phyloP scores from a whole-genome alignment of 352 stramenopile genomes.

The Phytopythium cucurbitacearum region DNA sequence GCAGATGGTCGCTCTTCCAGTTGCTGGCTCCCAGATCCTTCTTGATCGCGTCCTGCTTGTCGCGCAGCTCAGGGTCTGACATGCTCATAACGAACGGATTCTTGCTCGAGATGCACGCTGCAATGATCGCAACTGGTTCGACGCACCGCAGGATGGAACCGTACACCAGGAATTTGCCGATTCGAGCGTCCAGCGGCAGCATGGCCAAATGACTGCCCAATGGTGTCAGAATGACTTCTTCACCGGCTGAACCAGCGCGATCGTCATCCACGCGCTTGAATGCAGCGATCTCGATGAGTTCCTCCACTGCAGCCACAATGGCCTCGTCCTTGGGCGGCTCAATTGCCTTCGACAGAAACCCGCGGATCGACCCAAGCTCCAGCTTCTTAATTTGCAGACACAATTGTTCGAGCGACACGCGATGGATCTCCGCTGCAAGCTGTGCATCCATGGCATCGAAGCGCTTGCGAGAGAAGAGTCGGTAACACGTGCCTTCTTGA shows the following conservation, averaged over 20 bases:
- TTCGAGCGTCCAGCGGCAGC: slow-evolving; percentile 80
- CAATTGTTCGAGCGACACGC: slow-evolving; percentile 80
- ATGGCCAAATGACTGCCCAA: slow-evolving; percentile 88
- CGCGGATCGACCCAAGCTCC: slow-evolving; percentile 63
- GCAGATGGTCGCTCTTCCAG: slow-evolving; percentile 77
- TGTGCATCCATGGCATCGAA: slow-evolving; percentile 66
- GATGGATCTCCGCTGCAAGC: slow-evolving; percentile 85
- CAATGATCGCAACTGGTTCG: slow-evolving; percentile 79
- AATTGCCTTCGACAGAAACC: slow-evolving; percentile 80
- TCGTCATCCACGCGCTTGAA: slow-evolving; percentile 41
- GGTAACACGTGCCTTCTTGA: slow-evolving; percentile 71
- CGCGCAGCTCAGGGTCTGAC: slow-evolving; percentile 51
- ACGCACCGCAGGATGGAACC: slow-evolving; percentile 85
- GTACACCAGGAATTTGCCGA: slow-evolving; percentile 86
- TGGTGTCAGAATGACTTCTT: slow-evolving; percentile 86
- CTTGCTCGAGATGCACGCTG: slow-evolving; percentile 75
- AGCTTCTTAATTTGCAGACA: slow-evolving; percentile 88
- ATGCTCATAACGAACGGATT: slow-evolving; percentile 76
- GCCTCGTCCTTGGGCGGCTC: slow-evolving; percentile 90
- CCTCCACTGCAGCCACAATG: slow-evolving; percentile 89
- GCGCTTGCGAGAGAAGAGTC: slow-evolving; percentile 62
- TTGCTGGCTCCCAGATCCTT: slow-evolving; percentile 47
- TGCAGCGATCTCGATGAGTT: slow-evolving; percentile 88
- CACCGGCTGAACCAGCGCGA: slow-evolving; percentile 14
- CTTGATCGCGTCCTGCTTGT: slow-evolving; percentile 59